Evolutionary conservation across 768 basidiomycete genomes (phyloP).

Genomic region (Suillus luteus): DNA sequence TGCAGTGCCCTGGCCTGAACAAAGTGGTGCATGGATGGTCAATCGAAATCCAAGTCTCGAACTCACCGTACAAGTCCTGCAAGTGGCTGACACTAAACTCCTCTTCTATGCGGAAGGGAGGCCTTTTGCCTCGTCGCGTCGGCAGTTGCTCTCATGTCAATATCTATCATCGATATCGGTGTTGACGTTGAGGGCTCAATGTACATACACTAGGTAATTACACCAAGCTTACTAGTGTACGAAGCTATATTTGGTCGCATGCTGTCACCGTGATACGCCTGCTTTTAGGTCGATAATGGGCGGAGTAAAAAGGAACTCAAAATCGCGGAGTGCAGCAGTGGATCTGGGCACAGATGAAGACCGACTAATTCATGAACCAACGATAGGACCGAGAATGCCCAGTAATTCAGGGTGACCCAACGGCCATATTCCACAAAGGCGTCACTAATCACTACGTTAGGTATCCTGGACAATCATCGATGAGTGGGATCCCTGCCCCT

Average conservation of each 20-base stretch:
- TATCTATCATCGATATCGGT: background rate
- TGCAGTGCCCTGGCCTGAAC: background rate
- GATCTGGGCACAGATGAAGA: conserved; percentile 1
- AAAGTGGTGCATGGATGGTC: background rate
- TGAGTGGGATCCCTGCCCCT: conserved; percentile 2
- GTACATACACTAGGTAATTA: background rate
- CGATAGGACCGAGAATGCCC: conserved; percentile 4
- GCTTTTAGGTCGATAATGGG: conserved; percentile 11
- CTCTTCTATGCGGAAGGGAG: background rate
- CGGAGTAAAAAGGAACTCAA: conserved; percentile 3
- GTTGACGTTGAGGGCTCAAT: background rate
- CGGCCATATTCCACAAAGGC: conserved; percentile 6
- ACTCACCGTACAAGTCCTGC: background rate
- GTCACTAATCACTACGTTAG: background rate
- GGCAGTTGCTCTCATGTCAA: background rate
- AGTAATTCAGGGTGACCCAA: conserved; percentile 7
- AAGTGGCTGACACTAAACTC: background rate
- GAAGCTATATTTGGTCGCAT: background rate
- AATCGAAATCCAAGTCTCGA: background rate
- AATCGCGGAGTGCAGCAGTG: conserved; percentile 4
- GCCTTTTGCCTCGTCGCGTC: background rate
- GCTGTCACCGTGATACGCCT: background rate
- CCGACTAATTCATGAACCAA: background rate
- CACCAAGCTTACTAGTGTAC: background rate
- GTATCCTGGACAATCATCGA: conserved; percentile 5